A percentile compares a stretch with the other conserved stretches of the same genome.
These are phyloP conservation scores for Claviceps sp. DNA, from an alignment of 2,329 filamentous ascomycete species.

Conservation along the genomic window DNA sequence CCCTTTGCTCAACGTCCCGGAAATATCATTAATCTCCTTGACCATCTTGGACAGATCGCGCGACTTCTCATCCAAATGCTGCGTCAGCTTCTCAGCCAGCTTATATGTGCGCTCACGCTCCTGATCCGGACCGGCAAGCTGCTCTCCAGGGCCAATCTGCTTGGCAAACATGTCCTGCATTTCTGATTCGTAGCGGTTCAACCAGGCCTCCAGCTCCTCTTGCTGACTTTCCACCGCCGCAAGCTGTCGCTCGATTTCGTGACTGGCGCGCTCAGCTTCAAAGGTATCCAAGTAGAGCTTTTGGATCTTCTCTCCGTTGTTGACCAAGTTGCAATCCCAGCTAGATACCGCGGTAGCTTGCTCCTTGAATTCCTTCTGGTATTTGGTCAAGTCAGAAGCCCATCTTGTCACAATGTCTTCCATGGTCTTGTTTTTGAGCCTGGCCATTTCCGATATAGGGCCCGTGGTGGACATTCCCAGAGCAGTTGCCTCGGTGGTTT, in stretches of 20 bases:
- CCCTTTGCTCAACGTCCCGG: conserved; percentile 77
- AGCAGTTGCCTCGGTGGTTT: conserved; percentile 20
- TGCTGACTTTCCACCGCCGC: conserved; percentile 84
- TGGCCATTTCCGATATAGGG: conserved; percentile 70
- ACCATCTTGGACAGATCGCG: conserved; percentile 92
- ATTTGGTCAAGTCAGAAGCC: conserved; percentile 89
- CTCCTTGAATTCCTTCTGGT: conserved; percentile 90
- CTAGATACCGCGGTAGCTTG: conserved; percentile 76
- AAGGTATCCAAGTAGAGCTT: conserved; percentile 85
- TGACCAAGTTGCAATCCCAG: conserved; percentile 87
- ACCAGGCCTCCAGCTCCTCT: conserved; percentile 73
- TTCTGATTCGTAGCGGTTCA: conserved; percentile 83
- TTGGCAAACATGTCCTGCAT: conserved; percentile 79
- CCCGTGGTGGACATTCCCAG: conserved; percentile 67
- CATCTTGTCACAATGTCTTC: conserved; percentile 96
- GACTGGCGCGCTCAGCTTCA: conserved; percentile 83
- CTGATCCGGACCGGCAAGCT: conserved; percentile 77
- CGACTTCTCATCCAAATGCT: conserved; percentile 85
- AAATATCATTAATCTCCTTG: conserved; percentile 91
- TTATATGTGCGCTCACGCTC: conserved; percentile 95
- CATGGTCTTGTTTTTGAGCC: conserved; percentile 97
- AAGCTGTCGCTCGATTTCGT: conserved; percentile 87
- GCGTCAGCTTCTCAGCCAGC: conserved; percentile 82
- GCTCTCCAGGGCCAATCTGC: conserved; percentile 62
- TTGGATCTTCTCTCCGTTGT: conserved; percentile 90